Evolutionary conservation across 805 yeast genomes (phyloP).

Genomic region (Saccharomyces paradoxus): DNA sequence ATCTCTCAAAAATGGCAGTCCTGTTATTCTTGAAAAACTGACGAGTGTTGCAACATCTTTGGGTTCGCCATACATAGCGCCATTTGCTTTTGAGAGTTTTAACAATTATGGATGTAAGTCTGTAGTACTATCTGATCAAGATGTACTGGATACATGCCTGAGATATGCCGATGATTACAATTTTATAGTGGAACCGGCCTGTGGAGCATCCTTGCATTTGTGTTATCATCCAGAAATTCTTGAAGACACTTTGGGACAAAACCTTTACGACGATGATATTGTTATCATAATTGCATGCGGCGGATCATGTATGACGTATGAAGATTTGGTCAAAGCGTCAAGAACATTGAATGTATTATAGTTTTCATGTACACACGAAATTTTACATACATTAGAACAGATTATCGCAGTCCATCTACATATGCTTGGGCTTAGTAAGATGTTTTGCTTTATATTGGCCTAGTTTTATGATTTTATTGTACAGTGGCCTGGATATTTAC

Average conservation of each 20-base stretch:
- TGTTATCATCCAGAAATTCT: slow-evolving; percentile 28
- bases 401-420: too few relatives aligned
- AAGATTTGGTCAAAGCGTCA: slow-evolving; percentile 11
- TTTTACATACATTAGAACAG: too few relatives aligned
- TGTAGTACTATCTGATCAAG: slow-evolving; percentile 40
- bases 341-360: neutral
- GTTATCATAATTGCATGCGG: slow-evolving; percentile 53
- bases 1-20: slow-evolving; percentile 38
- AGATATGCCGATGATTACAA: slow-evolving; percentile 42
- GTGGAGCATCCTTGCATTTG: slow-evolving; percentile 58
- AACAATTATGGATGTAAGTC: slow-evolving; percentile 32
- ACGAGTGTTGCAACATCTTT: slow-evolving; percentile 51
- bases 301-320: slow-evolving; percentile 30
- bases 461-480: too few relatives aligned
- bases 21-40: slow-evolving; percentile 36
- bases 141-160: slow-evolving; percentile 44
- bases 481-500: too few relatives aligned
- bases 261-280: slow-evolving; percentile 33
- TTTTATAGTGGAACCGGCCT: slow-evolving; percentile 56
- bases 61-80: slow-evolving; percentile 50
- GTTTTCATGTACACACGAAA: too few relatives aligned
- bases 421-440: too few relatives aligned
- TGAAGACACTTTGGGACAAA: slow-evolving; percentile 16
- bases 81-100: slow-evolving; percentile 38
- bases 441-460: too few relatives aligned